These are phyloP conservation scores for Pelargonium australe DNA, from an alignment of 441 rosid species.

Conservation along the genomic window DNA sequence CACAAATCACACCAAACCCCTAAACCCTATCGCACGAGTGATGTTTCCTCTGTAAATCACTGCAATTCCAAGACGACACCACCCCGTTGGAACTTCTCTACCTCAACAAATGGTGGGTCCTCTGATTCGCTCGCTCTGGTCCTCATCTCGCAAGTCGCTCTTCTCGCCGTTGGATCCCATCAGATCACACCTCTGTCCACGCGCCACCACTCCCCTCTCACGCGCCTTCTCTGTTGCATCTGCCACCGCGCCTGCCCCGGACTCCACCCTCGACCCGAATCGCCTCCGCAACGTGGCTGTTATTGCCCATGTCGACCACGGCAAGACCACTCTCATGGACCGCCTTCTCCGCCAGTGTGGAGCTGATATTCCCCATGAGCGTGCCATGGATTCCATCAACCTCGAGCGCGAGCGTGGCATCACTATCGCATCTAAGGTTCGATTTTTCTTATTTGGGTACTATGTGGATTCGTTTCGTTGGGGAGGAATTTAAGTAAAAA, in stretches of 20 bases:
- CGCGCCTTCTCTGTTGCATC: conserved; percentile 51
- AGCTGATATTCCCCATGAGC: conserved; percentile 90
- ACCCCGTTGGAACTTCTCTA: conserved; percentile 15
- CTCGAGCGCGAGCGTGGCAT: conserved; percentile 96
- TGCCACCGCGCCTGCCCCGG: conserved; percentile 31
- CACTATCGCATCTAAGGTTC: conserved; percentile 87
- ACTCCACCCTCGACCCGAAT: conserved; percentile 50
- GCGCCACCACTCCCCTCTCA: conserved; percentile 20
- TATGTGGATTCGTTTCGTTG: conserved; percentile 8
- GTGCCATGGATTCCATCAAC: conserved; percentile 94
- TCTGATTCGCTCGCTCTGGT: conserved; percentile 58
- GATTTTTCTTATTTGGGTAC: neutral
- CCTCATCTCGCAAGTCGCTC: conserved; percentile 40
- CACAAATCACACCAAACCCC: neutral
- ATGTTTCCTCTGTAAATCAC: conserved; percentile 1
- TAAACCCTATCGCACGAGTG: conserved; percentile 2
- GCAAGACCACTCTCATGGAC: conserved; percentile 97
- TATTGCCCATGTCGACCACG: conserved; percentile 94
- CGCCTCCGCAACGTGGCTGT: conserved; percentile 88
- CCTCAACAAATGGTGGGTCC: conserved; percentile 53
- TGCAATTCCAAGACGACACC: conserved; percentile 1
- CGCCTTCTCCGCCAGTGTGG: conserved; percentile 94
- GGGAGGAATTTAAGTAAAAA: neutral
- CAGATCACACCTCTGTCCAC: conserved; percentile 23
- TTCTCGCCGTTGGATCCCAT: conserved; percentile 30